These are phyloP conservation scores for Aspergillus intermedius DNA, from an alignment of 2,329 filamentous ascomycete species.

Conservation along the genomic window DNA sequence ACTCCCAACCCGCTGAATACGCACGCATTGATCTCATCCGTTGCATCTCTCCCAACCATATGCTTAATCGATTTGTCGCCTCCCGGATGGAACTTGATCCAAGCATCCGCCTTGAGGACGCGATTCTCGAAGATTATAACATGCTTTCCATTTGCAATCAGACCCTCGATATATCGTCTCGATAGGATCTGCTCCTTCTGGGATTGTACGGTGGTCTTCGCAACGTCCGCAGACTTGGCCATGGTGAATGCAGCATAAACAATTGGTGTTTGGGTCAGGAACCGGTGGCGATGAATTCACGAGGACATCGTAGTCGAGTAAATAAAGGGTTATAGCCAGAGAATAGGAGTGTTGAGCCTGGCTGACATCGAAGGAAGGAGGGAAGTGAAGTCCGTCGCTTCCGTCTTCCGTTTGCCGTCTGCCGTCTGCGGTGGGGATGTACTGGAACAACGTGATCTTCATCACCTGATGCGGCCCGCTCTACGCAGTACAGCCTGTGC, in stretches of 20 bases:
- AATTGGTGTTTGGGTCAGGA: neutral
- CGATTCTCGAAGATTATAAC: constrained; percentile 75
- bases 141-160: constrained; percentile 74
- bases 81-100: constrained; percentile 84
- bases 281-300: neutral
- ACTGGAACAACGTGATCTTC: constrained; percentile 4
- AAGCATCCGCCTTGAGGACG: constrained; percentile 82
- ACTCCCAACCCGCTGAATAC: constrained; percentile 27
- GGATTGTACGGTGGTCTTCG: constrained; percentile 12
- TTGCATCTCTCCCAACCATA: constrained; percentile 90
- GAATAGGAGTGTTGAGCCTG: neutral
- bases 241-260: constrained; percentile 11
- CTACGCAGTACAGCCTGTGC: neutral
- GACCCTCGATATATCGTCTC: constrained; percentile 64
- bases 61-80: constrained; percentile 86
- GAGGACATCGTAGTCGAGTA: neutral
- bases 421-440: neutral
- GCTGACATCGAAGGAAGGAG: neutral
- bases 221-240: constrained; percentile 9
- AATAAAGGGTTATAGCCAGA: neutral
- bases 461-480: neutral
- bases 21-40: constrained; percentile 87
- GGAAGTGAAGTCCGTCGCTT: neutral
- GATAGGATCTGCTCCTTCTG: constrained; percentile 49
- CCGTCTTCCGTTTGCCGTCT: too few relatives aligned